Conservation (phyloP, 2,329 filamentous ascomycete genomes). For the Zelopaecilomyces penicillatus region DNA sequence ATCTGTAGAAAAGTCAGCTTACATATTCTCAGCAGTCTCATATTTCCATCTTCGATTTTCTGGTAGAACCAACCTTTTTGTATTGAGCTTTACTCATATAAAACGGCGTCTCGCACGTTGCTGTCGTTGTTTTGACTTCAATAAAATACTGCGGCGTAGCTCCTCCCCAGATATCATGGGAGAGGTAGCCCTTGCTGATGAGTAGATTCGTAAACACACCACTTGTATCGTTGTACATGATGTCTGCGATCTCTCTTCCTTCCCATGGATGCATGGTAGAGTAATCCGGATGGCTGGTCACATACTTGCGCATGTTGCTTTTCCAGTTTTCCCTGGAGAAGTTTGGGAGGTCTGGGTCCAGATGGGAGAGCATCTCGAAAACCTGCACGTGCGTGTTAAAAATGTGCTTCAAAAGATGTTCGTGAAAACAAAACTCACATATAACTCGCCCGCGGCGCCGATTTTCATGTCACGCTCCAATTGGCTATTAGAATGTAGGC, state of each 20-base stretch:
- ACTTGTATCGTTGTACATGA: conserved; percentile 31
- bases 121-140: conserved; percentile 40
- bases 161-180: conserved; percentile 14
- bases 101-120: conserved; percentile 28
- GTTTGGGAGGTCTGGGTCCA: conserved; percentile 16
- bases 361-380: conserved; percentile 27
- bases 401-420: background rate
- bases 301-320: conserved; percentile 35
- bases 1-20: background rate
- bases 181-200: conserved; percentile 23
- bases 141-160: conserved; percentile 31
- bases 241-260: conserved; percentile 35
- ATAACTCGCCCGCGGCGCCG: conserved; percentile 7
- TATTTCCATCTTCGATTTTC: background rate
- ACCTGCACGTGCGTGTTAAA: conserved; percentile 19
- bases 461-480: conserved; percentile 5
- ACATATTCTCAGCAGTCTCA: background rate
- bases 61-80: conserved; percentile 22
- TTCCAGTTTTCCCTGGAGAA: conserved; percentile 35
- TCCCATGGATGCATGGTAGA: conserved; percentile 28
- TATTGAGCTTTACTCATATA: conserved; percentile 38
- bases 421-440: conserved; percentile 1
- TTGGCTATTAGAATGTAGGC: background rate
- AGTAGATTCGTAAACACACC: conserved; percentile 25
- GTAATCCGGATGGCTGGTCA: conserved; percentile 30